A percentile compares a stretch with the other conserved stretches of the same genome.
Evolutionary conservation across 2,329 filamentous ascomycete genomes (phyloP).

Genomic region (Microsporum audouinii): DNA sequence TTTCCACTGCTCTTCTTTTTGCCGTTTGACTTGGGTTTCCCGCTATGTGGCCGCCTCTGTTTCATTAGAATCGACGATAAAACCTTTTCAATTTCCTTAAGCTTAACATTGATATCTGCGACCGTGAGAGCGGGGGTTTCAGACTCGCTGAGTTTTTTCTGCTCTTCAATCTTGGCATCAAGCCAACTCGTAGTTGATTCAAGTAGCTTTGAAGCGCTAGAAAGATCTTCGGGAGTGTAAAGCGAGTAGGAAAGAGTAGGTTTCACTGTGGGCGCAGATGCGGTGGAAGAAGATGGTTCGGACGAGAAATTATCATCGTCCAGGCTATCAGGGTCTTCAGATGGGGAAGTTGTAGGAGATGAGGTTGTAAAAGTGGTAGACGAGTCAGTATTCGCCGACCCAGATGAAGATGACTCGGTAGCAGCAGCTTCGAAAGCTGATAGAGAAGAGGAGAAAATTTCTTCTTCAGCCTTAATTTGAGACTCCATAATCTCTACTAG

Average conservation of each 20-base stretch:
- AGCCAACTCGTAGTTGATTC: slow-evolving; percentile 62
- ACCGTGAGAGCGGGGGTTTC: slow-evolving; percentile 65
- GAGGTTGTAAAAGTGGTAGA: slow-evolving; percentile 38
- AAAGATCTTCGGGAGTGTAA: slow-evolving; percentile 63
- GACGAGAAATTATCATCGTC: slow-evolving; percentile 54
- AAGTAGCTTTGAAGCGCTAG: slow-evolving; percentile 50
- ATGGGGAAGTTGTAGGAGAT: slow-evolving; percentile 17
- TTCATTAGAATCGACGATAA: slow-evolving; percentile 61
- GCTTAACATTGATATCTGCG: slow-evolving; percentile 59
- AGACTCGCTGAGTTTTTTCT: slow-evolving; percentile 56
- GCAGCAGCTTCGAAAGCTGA: slow-evolving; percentile 36
- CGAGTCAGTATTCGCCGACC: slow-evolving; percentile 31
- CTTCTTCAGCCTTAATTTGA: slow-evolving; percentile 61
- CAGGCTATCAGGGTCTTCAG: slow-evolving; percentile 52
- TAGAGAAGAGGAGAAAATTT: slow-evolving; percentile 45
- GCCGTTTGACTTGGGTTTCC: slow-evolving; percentile 2
- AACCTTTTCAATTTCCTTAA: slow-evolving; percentile 58
- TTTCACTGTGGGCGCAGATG: slow-evolving; percentile 23
- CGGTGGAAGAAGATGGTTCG: slow-evolving; percentile 26
- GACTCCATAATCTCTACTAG: slow-evolving; percentile 59
- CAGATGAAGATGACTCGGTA: slow-evolving; percentile 24
- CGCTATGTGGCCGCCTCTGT: slow-evolving; percentile 34
- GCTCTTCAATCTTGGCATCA: slow-evolving; percentile 55
- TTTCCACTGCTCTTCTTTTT: background rate
- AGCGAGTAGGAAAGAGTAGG: slow-evolving; percentile 48